phyloP scores from a whole-genome alignment of 805 yeast genomes.

The Torulaspora indica region DNA sequence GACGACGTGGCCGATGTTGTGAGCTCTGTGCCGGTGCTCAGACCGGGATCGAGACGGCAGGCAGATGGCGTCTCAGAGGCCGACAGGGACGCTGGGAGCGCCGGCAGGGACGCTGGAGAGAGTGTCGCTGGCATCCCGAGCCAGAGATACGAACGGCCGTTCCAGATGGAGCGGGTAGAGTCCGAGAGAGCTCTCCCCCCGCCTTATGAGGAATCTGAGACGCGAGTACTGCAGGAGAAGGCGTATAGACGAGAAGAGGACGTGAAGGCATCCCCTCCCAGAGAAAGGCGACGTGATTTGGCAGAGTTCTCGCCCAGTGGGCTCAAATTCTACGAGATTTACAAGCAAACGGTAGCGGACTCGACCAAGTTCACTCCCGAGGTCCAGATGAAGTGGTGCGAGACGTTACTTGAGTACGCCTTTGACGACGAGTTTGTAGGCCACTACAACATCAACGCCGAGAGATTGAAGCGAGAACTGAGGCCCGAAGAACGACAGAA shows the following conservation, averaged over 20 bases:
- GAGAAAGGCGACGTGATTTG: slow-evolving; percentile 12
- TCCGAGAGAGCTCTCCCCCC: too few relatives aligned
- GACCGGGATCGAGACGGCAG: slow-evolving; percentile 5
- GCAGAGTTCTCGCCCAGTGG: slow-evolving; percentile 23
- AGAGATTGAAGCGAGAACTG: slow-evolving; percentile 38
- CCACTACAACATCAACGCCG: slow-evolving; percentile 47
- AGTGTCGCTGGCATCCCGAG: too few relatives aligned
- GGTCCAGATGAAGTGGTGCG: slow-evolving; percentile 63
- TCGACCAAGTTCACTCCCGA: slow-evolving; percentile 41
- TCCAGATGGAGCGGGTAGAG: slow-evolving; percentile 9
- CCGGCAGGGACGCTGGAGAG: too few relatives aligned
- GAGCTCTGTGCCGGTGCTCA: slow-evolving; percentile 16
- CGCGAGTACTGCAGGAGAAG: slow-evolving; percentile 19
- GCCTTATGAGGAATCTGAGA: slow-evolving; percentile 22
- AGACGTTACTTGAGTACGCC: slow-evolving; percentile 46
- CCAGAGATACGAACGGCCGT: slow-evolving; percentile 19
- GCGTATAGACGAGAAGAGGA: slow-evolving; percentile 17
- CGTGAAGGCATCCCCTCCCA: slow-evolving; percentile 1
- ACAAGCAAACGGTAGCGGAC: slow-evolving; percentile 27
- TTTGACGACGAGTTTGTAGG: slow-evolving; percentile 41
- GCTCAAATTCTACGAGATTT: slow-evolving; percentile 22
- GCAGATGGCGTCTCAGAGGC: background rate
- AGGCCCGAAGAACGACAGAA: slow-evolving; percentile 43
- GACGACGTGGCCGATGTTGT: slow-evolving; percentile 20
- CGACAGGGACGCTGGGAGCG: slow-evolving; percentile 1